Conservation (phyloP, 768 basidiomycete species). For the Coprinellus micaceus region DNA sequence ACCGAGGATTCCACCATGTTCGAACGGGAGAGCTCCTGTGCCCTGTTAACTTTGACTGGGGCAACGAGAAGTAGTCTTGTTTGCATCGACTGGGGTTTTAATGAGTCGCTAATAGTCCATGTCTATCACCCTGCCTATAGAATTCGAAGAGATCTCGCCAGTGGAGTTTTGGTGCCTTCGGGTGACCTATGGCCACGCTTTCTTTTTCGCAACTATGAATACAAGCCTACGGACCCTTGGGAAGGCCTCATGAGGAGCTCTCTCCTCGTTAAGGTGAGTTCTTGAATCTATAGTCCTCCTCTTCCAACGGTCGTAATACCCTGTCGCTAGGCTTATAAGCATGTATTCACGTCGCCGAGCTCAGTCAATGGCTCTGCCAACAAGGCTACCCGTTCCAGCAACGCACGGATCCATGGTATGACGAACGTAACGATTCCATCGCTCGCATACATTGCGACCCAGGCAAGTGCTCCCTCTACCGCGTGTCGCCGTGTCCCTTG, state of each 20-base stretch:
- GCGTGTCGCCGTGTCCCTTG: neutral
- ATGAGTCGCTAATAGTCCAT: neutral
- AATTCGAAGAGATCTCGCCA: conserved; percentile 3
- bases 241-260: conserved; percentile 20
- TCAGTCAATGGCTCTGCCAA: conserved; percentile 20
- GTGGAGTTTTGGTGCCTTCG: conserved; percentile 11
- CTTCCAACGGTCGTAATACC: neutral
- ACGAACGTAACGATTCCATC: conserved; percentile 9
- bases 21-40: conserved; percentile 15
- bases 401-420: conserved; percentile 11
- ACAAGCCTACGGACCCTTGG: conserved; percentile 24
- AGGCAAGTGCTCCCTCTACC: neutral
- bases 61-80: neutral
- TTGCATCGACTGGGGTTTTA: neutral
- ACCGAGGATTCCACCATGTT: conserved; percentile 13
- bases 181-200: conserved; percentile 25
- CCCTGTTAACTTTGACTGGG: conserved; percentile 12
- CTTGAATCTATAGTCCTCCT: neutral
- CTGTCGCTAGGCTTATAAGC: conserved; percentile 20
- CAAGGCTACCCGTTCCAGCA: conserved; percentile 8
- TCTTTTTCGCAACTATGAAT: conserved; percentile 17
- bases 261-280: conserved; percentile 18
- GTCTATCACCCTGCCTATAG: neutral
- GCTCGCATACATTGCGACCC: conserved; percentile 19
- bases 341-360: conserved; percentile 28